phyloP scores from a whole-genome alignment of 306 rosid species.

The Quercus parvula region DNA sequence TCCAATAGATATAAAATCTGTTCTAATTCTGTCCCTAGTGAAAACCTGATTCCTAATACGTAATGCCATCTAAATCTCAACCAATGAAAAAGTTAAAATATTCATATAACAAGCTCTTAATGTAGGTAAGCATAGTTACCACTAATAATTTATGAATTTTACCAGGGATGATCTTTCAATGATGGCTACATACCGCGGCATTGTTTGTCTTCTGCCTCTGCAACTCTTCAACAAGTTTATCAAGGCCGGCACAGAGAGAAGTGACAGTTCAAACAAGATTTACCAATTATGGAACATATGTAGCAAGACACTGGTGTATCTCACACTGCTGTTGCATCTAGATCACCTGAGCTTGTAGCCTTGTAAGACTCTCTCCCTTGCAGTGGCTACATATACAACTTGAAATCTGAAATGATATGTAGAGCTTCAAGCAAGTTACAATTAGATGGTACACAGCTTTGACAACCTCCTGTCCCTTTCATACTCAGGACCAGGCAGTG shows the following conservation, averaged over 20 bases:
- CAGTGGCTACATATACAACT: conserved; percentile 11
- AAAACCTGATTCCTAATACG: too few relatives aligned
- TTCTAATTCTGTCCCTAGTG: too few relatives aligned
- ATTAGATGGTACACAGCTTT: conserved; percentile 57
- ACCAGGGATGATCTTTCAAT: background rate
- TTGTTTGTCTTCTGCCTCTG: conserved; percentile 9
- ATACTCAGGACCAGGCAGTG: conserved; percentile 92
- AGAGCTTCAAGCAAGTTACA: conserved; percentile 20
- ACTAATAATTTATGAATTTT: background rate
- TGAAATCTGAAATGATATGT: background rate
- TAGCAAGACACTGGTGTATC: background rate
- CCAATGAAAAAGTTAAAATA: background rate
- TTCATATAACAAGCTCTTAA: background rate
- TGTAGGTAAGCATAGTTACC: background rate
- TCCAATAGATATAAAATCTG: too few relatives aligned
- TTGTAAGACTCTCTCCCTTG: conserved; percentile 26
- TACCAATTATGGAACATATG: background rate
- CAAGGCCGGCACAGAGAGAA: conserved; percentile 2
- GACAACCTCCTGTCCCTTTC: conserved; percentile 92
- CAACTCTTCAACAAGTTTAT: conserved; percentile 18
- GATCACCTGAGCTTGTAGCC: conserved; percentile 18
- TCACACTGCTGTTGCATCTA: conserved; percentile 7
- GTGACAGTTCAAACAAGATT: background rate
- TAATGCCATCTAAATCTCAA: background rate
- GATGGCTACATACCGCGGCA: conserved; percentile 18